A percentile compares a stretch with the other conserved stretches of the same genome.
phyloP scores from a whole-genome alignment of 1,284 basidiomycete genomes.

The Lentinula novae-zelandiae region DNA sequence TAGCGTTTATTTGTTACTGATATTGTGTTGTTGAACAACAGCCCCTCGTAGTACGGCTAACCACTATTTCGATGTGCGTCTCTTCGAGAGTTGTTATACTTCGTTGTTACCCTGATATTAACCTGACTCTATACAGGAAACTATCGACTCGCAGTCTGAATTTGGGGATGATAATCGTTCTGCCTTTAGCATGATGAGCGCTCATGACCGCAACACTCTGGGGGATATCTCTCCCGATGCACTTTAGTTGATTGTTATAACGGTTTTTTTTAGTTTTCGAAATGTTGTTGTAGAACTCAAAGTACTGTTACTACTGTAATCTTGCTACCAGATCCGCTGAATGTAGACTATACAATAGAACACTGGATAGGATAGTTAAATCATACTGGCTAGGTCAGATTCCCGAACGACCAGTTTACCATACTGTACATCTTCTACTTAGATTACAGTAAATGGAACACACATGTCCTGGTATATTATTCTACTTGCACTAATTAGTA shows the following conservation, averaged over 20 bases:
- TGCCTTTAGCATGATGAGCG: conserved; percentile 57
- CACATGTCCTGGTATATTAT: too few species aligned
- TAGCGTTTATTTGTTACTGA: conserved; percentile 15
- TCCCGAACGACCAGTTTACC: too few species aligned
- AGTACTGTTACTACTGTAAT: background rate
- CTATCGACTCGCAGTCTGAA: conserved; percentile 66
- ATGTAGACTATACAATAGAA: too few species aligned
- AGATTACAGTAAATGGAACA: too few species aligned
- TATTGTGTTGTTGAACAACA: conserved; percentile 29
- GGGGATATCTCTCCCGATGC: conserved; percentile 80
- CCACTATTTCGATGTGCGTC: conserved; percentile 89
- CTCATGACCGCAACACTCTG: conserved; percentile 56
- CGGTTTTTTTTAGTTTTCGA: background rate
- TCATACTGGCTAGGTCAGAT: too few species aligned
- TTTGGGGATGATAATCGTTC: conserved; percentile 65
- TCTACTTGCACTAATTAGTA: too few species aligned
- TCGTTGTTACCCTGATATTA: conserved; percentile 9
- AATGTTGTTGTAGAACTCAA: background rate
- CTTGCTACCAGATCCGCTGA: background rate
- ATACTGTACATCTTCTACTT: too few species aligned
- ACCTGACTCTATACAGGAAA: conserved; percentile 46
- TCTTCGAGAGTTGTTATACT: background rate
- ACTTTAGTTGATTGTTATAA: conserved; percentile 36
- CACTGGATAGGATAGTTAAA: too few species aligned
- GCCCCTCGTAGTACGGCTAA: conserved; percentile 85